These are phyloP conservation scores for Eragrostis nindensis DNA, from an alignment of 176 grass and related monocot genomes.

Conservation along the genomic window DNA sequence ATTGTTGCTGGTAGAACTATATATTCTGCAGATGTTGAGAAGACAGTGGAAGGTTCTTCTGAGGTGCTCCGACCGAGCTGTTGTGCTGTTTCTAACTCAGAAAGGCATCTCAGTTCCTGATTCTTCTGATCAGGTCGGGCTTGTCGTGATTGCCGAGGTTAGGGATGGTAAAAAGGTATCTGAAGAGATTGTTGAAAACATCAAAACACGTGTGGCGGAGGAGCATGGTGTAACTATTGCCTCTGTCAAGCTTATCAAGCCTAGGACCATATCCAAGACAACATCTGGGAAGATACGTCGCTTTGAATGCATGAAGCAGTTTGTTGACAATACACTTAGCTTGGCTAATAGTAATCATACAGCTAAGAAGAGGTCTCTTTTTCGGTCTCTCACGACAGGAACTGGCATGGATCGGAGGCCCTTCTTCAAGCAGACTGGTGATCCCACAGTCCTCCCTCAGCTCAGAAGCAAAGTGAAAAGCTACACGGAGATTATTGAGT, in stretches of 20 bases:
- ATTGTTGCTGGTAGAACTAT: conserved; percentile 83
- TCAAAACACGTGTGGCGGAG: conserved; percentile 63
- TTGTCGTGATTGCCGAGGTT: conserved; percentile 76
- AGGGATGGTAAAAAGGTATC: conserved; percentile 62
- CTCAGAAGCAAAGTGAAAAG: conserved; percentile 49
- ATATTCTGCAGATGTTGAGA: conserved; percentile 76
- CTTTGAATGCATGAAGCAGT: conserved; percentile 79
- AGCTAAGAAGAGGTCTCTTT: conserved; percentile 53
- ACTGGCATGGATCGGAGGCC: conserved; percentile 46
- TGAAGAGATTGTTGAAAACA: conserved; percentile 50
- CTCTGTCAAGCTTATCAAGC: conserved; percentile 70
- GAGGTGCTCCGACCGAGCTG: conserved; percentile 59
- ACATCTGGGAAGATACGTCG: conserved; percentile 76
- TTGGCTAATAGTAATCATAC: conserved; percentile 38
- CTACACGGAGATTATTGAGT: conserved; percentile 50
- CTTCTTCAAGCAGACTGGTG: conserved; percentile 26
- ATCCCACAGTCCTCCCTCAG: conserved; percentile 23
- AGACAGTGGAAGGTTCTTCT: conserved; percentile 74
- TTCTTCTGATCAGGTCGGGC: conserved; percentile 70
- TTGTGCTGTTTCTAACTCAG: conserved; percentile 63
- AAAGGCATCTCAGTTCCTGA: conserved; percentile 72
- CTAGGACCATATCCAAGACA: conserved; percentile 78
- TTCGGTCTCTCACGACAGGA: conserved; percentile 70
- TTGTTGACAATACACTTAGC: conserved; percentile 61
- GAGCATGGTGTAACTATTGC: conserved; percentile 75